Percentiles rank a stretch among this genome's conserved stretches.
These are phyloP conservation scores for Fraxinus sp. DNA, from an alignment of 305 asterid genomes.

Conservation along the genomic window DNA sequence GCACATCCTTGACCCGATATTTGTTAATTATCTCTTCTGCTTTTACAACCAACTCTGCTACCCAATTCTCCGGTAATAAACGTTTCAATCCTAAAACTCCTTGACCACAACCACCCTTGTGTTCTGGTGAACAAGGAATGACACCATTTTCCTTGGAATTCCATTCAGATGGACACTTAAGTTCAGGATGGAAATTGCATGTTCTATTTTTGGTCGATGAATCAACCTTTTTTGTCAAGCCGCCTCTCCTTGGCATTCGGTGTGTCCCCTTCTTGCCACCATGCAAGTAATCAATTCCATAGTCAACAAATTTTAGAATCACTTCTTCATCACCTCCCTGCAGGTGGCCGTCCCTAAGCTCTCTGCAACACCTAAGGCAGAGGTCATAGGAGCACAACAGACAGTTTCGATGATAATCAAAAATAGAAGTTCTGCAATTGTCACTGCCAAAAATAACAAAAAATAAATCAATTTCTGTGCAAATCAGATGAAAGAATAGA, in stretches of 20 bases:
- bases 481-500: conserved; percentile 5
- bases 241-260: neutral
- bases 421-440: conserved; percentile 64
- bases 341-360: conserved; percentile 52
- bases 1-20: conserved; percentile 4
- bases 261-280: conserved; percentile 22
- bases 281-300: conserved; percentile 47
- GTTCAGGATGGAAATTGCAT: neutral
- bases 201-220: neutral
- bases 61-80: conserved; percentile 14
- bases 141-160: conserved; percentile 39
- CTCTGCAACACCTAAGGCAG: conserved; percentile 65
- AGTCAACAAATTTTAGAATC: conserved; percentile 29
- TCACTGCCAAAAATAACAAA: conserved; percentile 37
- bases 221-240: neutral
- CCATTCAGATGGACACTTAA: conserved; percentile 32
- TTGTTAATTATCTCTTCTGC: conserved; percentile 32
- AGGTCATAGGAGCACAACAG: conserved; percentile 60
- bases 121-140: conserved; percentile 47
- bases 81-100: conserved; percentile 37
- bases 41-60: conserved; percentile 38
- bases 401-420: conserved; percentile 65
- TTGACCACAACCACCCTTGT: conserved; percentile 50
- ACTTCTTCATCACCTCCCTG: conserved; percentile 45
- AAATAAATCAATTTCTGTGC: neutral